Percentiles rank a stretch among this genome's conserved stretches.
These are phyloP conservation scores for Biancaea sappan DNA, from an alignment of 306 rosid genomes.

Conservation along the genomic window DNA sequence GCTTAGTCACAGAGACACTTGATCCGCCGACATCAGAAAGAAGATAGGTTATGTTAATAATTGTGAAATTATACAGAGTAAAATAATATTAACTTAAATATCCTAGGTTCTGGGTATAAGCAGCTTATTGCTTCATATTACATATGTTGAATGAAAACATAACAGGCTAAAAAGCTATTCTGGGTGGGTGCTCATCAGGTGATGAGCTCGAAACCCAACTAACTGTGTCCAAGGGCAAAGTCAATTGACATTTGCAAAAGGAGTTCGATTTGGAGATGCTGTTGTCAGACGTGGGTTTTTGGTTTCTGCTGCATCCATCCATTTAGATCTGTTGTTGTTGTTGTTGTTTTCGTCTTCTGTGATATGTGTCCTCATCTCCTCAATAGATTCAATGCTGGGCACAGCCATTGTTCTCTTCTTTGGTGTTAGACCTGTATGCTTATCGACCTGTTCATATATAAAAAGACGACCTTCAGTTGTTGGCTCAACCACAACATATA, in stretches of 20 bases:
- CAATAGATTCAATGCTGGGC: slow-evolving; percentile 65
- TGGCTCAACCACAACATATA: neutral
- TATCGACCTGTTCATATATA: slow-evolving; percentile 59
- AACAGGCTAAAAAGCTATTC: neutral
- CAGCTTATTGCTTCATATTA: neutral
- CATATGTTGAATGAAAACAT: neutral
- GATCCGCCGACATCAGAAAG: no score
- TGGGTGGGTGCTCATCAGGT: neutral
- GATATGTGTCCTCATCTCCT: slow-evolving; percentile 71
- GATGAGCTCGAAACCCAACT: slow-evolving; percentile 6
- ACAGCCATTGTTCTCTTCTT: slow-evolving; percentile 51
- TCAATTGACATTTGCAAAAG: slow-evolving; percentile 69
- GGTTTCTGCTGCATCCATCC: slow-evolving; percentile 42
- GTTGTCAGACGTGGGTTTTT: slow-evolving; percentile 46
- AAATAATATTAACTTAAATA: no score
- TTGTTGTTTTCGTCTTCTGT: slow-evolving; percentile 37
- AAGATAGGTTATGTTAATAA: no score
- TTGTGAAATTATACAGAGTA: no score
- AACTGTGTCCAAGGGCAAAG: neutral
- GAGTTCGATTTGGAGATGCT: slow-evolving; percentile 58
- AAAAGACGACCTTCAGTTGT: neutral
- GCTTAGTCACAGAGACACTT: no score
- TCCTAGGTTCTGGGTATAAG: neutral
- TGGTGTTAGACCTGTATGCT: slow-evolving; percentile 38
- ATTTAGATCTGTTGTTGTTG: slow-evolving; percentile 31